phyloP scores from a whole-genome alignment of 2,329 filamentous ascomycete genomes.

The Ambrosiella beaveri region DNA sequence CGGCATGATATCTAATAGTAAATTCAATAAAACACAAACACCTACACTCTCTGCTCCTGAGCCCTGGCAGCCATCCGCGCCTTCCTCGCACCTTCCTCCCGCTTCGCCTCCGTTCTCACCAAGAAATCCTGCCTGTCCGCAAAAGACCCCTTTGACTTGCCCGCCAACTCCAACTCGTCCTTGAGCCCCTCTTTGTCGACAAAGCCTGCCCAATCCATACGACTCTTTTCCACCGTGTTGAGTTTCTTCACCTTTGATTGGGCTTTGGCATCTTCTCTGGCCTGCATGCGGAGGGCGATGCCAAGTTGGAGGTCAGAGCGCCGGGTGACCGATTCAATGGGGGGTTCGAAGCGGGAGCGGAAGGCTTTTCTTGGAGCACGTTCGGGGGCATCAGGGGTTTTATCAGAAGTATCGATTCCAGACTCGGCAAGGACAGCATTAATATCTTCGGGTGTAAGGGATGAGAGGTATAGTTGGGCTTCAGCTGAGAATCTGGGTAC shows the following conservation, averaged over 20 bases:
- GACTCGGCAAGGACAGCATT: slow-evolving; percentile 10
- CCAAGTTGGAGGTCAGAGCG: slow-evolving; percentile 43
- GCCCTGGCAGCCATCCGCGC: slow-evolving; percentile 28
- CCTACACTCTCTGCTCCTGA: slow-evolving; percentile 1
- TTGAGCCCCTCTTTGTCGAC: slow-evolving; percentile 55
- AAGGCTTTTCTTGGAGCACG: slow-evolving; percentile 36
- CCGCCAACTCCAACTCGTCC: slow-evolving; percentile 48
- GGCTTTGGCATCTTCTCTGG: slow-evolving; percentile 32
- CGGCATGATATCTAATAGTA: not conserved
- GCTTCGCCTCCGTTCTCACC: slow-evolving; percentile 43
- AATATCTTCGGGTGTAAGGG: slow-evolving; percentile 14
- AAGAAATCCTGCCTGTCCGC: slow-evolving; percentile 46
- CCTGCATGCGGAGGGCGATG: slow-evolving; percentile 29
- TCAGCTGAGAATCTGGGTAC: slow-evolving; percentile 49
- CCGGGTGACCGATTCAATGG: slow-evolving; percentile 25
- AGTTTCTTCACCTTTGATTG: slow-evolving; percentile 33
- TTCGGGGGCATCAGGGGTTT: slow-evolving; percentile 18
- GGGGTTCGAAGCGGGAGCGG: slow-evolving; percentile 45
- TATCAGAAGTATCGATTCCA: not conserved
- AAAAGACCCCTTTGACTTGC: slow-evolving; percentile 47
- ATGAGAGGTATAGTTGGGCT: slow-evolving; percentile 43
- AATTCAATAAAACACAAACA: not conserved
- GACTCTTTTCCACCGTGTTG: slow-evolving; percentile 54
- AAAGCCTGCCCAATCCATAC: slow-evolving; percentile 56
- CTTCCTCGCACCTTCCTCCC: slow-evolving; percentile 41